These are phyloP conservation scores for Thelephora ganbajun DNA, from an alignment of 768 basidiomycete species.

Conservation along the genomic window DNA sequence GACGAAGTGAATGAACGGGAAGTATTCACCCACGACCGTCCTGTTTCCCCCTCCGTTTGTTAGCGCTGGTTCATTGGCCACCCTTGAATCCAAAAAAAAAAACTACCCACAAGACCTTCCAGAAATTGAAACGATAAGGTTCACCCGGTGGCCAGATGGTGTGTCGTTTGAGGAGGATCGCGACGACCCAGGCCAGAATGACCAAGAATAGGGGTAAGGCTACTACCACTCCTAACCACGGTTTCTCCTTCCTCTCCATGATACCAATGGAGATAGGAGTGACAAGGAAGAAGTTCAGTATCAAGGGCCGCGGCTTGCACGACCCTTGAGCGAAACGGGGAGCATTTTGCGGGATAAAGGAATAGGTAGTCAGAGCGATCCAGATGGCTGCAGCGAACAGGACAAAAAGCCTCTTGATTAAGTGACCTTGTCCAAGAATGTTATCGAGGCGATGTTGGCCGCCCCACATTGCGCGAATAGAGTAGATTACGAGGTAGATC, in stretches of 20 bases:
- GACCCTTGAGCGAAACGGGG: neutral
- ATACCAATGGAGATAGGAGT: neutral
- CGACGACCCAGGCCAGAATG: slow-evolving; percentile 1
- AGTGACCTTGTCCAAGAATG: neutral
- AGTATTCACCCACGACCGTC: neutral
- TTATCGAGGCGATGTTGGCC: neutral
- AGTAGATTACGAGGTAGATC: neutral
- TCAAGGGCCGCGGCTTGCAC: neutral
- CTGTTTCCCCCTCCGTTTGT: too few species aligned
- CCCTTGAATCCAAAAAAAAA: neutral
- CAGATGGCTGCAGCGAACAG: neutral
- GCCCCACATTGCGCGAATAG: neutral
- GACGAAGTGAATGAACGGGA: slow-evolving; percentile 2
- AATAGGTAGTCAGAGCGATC: neutral
- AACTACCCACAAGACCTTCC: neutral
- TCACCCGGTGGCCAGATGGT: neutral
- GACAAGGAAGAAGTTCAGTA: neutral
- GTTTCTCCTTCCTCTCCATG: neutral
- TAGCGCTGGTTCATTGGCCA: too few species aligned
- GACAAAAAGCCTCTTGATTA: neutral
- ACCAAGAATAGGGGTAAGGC: neutral
- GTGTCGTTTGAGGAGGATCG: neutral
- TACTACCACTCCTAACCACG: neutral
- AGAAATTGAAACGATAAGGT: neutral
- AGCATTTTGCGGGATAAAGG: neutral